Evolutionary conservation across 352 stramenopile species (phyloP), one percentile per base, ranked within the genome.

Genomic region (Phytophthora constricta): DNA sequence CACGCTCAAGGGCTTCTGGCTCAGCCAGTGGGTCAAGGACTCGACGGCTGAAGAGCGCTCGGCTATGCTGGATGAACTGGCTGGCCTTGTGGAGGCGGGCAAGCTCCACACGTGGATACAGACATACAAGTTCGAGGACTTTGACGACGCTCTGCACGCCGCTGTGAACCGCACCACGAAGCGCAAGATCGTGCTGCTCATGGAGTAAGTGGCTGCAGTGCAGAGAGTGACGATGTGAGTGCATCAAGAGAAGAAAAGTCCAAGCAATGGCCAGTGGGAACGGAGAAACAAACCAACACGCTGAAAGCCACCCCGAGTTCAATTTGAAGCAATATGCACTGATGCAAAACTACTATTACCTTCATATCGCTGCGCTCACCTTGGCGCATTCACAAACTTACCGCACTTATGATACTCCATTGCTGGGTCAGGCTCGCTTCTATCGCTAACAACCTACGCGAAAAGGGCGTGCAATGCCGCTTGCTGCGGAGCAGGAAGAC

Each of bases 121-220:
- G 72, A 94, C 86, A 72, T 92, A 92, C 82, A 91, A 91, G 80
- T 91, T 94, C 59, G 72, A 69, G 50, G 84, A 94, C 74, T 94
- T 94, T 66, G 86, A 92, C 60, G 80, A 91, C 65, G 86, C 86
- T 31, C 74, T 94, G 63, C 73, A 72, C 37, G 82, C 82, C 26
- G 79, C 80, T 47, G 77, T 94, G 25, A 87, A 90, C 78, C 86
- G 86, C 70, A 87, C 82, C 65, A 94, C 84, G 50, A 94, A 92
- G 79, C 86, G 86, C 62, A 94, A 94, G 80, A 69, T 94, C 58
- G 86, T 94, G 17, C 34, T 94, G 70, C 74, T 92, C 41, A 92
- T 94, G 84, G 82, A 94, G 60, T 94, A 91, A 62, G 34, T 43
- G 31, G 7, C 31, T 11, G 13, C 31, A n/a, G n/a, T n/a, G n/a